Percentiles rank a stretch among this genome's conserved stretches.
phyloP scores from a whole-genome alignment of 2,329 filamentous ascomycete genomes.

The Aspergillus sp. region DNA sequence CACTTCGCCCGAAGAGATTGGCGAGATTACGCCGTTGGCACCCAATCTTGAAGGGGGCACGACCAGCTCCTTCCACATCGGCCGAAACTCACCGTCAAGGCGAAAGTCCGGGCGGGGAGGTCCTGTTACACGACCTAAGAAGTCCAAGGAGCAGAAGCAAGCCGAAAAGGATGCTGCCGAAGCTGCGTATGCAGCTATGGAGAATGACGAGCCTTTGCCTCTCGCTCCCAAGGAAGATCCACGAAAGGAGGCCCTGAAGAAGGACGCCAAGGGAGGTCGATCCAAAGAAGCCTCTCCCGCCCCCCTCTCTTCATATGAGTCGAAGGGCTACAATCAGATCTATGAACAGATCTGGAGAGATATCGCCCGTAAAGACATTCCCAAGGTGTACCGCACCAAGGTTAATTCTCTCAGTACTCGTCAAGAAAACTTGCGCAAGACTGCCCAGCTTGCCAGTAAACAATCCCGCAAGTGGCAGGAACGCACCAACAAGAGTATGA shows the following conservation, averaged over 20 bases:
- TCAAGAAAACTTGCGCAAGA: constrained; percentile 96
- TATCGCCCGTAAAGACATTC: constrained; percentile 87
- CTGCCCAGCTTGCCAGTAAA: constrained; percentile 92
- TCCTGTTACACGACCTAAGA: constrained; percentile 68
- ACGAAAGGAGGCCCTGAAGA: constrained; percentile 44
- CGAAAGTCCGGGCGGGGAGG: constrained; percentile 56
- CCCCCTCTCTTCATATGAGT: constrained; percentile 69
- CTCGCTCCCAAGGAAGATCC: constrained; percentile 61
- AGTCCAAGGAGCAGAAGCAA: constrained; percentile 75
- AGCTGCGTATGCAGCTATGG: constrained; percentile 74
- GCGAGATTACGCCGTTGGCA: constrained; percentile 70
- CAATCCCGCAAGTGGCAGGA: constrained; percentile 97
- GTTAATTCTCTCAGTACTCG: constrained; percentile 82
- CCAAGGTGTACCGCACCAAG: constrained; percentile 87
- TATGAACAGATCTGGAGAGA: constrained; percentile 98
- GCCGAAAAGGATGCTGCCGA: constrained; percentile 75
- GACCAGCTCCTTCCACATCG: constrained; percentile 79
- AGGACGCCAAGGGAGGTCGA: constrained; percentile 40
- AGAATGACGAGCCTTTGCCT: constrained; percentile 44
- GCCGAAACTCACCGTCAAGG: constrained; percentile 53
- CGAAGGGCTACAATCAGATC: constrained; percentile 93
- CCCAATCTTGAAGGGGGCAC: constrained; percentile 81
- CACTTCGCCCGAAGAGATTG: constrained; percentile 69
- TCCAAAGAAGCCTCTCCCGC: constrained; percentile 46
- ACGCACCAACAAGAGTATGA: constrained; percentile 96